phyloP scores from a whole-genome alignment of 495 filamentous ascomycete genomes.

The Tricharina praecox region DNA sequence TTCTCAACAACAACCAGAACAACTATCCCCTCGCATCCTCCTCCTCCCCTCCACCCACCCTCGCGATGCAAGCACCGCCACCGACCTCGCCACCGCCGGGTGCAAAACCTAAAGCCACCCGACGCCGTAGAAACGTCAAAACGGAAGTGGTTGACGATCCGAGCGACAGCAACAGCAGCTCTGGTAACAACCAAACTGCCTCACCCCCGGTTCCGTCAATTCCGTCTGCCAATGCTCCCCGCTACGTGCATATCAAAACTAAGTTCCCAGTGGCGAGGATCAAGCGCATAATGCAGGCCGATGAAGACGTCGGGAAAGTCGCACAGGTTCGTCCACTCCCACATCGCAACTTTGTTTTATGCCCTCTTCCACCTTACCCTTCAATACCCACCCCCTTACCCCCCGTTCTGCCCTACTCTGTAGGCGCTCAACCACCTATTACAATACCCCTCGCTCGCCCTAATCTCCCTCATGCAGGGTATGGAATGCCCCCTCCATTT shows the following conservation, averaged over 20 bases:
- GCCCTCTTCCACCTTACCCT: neutral
- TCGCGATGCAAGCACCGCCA: neutral
- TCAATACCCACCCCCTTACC: no score
- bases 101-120: neutral
- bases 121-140: neutral
- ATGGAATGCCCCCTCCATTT: no score
- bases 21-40: neutral
- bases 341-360: neutral
- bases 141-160: neutral
- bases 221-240: neutral
- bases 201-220: neutral
- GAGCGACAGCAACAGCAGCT: neutral
- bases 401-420: no score
- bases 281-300: conserved; percentile 99
- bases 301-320: conserved; percentile 97
- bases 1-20: neutral
- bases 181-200: neutral
- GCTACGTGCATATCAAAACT: conserved; percentile 56
- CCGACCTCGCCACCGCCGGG: neutral
- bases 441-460: no score
- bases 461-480: no score
- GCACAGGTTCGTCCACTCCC: conserved; percentile 62
- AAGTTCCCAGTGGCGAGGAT: conserved; percentile 96
- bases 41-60: neutral
- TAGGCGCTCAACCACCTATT: no score